A percentile compares a stretch with the other conserved stretches of the same genome.
phyloP scores from a whole-genome alignment of 2,329 filamentous ascomycete species.

The Fusarium staphyleae region DNA sequence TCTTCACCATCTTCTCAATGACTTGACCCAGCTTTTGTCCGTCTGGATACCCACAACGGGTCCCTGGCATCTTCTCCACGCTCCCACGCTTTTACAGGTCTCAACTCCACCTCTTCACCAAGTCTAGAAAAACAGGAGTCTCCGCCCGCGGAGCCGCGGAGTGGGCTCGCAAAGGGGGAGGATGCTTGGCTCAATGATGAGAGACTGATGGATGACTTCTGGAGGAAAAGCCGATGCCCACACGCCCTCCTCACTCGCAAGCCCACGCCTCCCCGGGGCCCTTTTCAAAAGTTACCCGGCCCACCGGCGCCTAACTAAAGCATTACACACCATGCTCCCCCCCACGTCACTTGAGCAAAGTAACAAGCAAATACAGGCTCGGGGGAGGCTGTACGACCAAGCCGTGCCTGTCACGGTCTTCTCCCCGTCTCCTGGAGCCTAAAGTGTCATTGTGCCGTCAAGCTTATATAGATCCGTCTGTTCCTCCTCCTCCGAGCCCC shows the following conservation, averaged over 20 bases:
- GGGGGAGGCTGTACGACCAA: slow-evolving; percentile 26
- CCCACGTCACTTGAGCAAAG: slow-evolving; percentile 29
- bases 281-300: slow-evolving; percentile 5
- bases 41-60: slow-evolving; percentile 9
- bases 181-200: slow-evolving; percentile 9
- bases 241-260: slow-evolving; percentile 3
- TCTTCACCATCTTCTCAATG: neutral
- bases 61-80: slow-evolving; percentile 17
- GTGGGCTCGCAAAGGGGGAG: slow-evolving; percentile 9
- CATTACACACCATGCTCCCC: slow-evolving; percentile 28
- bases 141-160: slow-evolving; percentile 5
- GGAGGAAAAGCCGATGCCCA: slow-evolving; percentile 11
- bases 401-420: slow-evolving; percentile 35
- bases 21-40: slow-evolving; percentile 6
- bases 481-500: slow-evolving; percentile 23
- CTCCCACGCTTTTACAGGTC: no score
- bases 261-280: slow-evolving; percentile 10
- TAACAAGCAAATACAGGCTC: slow-evolving; percentile 22
- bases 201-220: neutral
- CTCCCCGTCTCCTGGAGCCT: slow-evolving; percentile 39
- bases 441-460: slow-evolving; percentile 37
- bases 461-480: slow-evolving; percentile 40
- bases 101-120: no score
- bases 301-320: slow-evolving; percentile 22
- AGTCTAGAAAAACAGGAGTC: slow-evolving; percentile 1